Conservation (phyloP, 192 early-diverging fungal genomes). For the Spizellomyces punctatus region DNA sequence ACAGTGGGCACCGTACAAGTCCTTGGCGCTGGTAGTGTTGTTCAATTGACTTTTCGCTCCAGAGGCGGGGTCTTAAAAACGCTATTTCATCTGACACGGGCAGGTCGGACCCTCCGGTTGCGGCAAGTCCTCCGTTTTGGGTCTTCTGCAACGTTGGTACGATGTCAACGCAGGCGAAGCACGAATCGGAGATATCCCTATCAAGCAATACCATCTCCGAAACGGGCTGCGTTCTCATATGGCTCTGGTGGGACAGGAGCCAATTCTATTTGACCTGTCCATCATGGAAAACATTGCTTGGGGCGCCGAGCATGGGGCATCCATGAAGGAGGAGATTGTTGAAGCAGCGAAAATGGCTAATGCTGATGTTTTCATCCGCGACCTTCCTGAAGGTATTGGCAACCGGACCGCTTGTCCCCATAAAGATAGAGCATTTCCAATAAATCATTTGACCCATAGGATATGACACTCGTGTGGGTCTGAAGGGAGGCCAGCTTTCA, state of each 20-base stretch:
- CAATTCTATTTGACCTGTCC: conserved; percentile 87
- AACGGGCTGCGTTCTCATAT: conserved; percentile 15
- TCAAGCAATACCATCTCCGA: conserved; percentile 12
- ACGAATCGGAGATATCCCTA: too few species aligned
- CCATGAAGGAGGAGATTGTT: conserved; percentile 62
- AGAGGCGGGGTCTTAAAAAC: too few species aligned
- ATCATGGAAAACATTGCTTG: conserved; percentile 93
- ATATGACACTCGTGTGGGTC: conserved; percentile 45
- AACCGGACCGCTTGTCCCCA: too few species aligned
- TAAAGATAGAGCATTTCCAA: conserved; percentile 68
- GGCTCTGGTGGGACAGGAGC: conserved; percentile 35
- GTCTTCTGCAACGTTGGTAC: conserved; percentile 70
- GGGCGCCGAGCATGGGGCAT: conserved; percentile 59
- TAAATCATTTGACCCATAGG: too few species aligned
- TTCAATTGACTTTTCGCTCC: too few species aligned
- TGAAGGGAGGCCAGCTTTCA: conserved; percentile 54
- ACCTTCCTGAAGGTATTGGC: conserved; percentile 53
- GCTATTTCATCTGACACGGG: too few species aligned
- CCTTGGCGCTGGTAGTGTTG: too few species aligned
- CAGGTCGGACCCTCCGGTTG: conserved; percentile 69
- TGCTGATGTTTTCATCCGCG: conserved; percentile 80
- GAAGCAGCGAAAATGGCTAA: conserved; percentile 60
- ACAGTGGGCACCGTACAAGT: neutral
- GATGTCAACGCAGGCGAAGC: conserved; percentile 63
- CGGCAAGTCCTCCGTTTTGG: conserved; percentile 68